Conservation (phyloP, 331 rosid genomes). For the Cydonia oblonga region DNA sequence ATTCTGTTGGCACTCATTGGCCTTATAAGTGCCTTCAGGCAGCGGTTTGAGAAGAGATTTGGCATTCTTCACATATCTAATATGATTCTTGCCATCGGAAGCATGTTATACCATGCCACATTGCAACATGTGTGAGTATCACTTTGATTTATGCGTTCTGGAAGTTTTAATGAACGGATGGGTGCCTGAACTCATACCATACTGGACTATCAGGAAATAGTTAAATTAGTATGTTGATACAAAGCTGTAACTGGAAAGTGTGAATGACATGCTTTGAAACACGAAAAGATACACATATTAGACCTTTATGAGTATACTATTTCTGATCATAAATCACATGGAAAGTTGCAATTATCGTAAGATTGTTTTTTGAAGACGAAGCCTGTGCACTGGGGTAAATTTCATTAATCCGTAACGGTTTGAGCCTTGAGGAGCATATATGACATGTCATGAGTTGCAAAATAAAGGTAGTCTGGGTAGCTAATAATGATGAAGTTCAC, state of each 20-base stretch:
- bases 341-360: not conserved
- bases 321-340: not conserved
- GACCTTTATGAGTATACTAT: not conserved
- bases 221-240: not conserved
- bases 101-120: conserved; percentile 80
- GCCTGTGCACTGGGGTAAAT: not conserved
- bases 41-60: conserved; percentile 85
- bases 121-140: conserved; percentile 61
- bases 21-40: conserved; percentile 59
- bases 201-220: not conserved
- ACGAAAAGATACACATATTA: not conserved
- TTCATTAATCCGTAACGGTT: not conserved
- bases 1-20: conserved; percentile 76
- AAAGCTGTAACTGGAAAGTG: not conserved
- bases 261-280: not conserved
- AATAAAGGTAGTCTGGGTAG: not conserved
- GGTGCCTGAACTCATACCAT: not conserved
- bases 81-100: conserved; percentile 77
- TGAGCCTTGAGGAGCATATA: not conserved
- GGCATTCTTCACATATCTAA: conserved; percentile 71
- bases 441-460: not conserved
- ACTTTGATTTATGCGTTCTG: conserved; percentile 5
- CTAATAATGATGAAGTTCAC: not conserved
- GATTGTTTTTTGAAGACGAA: not conserved
- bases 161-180: not conserved